Evolutionary conservation across 768 basidiomycete species (phyloP).

Genomic region (Boletus tomentosulus): DNA sequence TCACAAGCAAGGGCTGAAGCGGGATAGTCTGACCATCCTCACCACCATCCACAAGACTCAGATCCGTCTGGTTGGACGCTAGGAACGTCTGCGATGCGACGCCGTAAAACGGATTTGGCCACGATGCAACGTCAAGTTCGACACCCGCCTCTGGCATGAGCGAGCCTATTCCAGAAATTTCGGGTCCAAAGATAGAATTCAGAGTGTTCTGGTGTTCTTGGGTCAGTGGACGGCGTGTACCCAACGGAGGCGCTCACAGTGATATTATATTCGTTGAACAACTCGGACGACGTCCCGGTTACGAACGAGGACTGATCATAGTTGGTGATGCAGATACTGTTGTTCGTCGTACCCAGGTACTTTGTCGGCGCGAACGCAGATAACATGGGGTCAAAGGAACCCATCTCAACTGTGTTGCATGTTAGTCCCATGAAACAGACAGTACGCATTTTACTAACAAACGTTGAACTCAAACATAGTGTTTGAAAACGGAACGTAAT

Average conservation of each 20-base stretch:
- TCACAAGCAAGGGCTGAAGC: constrained; percentile 46
- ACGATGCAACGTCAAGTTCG: constrained; percentile 30
- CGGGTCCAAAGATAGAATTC: constrained; percentile 8
- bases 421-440: constrained; percentile 1
- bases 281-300: constrained; percentile 37
- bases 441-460: constrained; percentile 16
- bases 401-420: constrained; percentile 32
- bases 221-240: background rate
- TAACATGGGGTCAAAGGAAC: constrained; percentile 40
- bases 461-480: constrained; percentile 36
- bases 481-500: constrained; percentile 29
- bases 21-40: constrained; percentile 43
- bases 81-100: constrained; percentile 33
- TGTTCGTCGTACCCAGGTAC: constrained; percentile 40
- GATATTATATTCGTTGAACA: constrained; percentile 31
- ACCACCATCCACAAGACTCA: constrained; percentile 40
- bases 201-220: constrained; percentile 8
- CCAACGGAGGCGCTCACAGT: constrained; percentile 17
- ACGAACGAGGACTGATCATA: constrained; percentile 36
- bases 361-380: constrained; percentile 44
- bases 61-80: constrained; percentile 28
- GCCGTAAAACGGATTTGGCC: constrained; percentile 38
- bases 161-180: constrained; percentile 13
- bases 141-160: constrained; percentile 24
- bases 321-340: constrained; percentile 30